These are phyloP conservation scores for Fagopyrum tataricum DNA, from an alignment of 148 eudicot species.

Conservation along the genomic window DNA sequence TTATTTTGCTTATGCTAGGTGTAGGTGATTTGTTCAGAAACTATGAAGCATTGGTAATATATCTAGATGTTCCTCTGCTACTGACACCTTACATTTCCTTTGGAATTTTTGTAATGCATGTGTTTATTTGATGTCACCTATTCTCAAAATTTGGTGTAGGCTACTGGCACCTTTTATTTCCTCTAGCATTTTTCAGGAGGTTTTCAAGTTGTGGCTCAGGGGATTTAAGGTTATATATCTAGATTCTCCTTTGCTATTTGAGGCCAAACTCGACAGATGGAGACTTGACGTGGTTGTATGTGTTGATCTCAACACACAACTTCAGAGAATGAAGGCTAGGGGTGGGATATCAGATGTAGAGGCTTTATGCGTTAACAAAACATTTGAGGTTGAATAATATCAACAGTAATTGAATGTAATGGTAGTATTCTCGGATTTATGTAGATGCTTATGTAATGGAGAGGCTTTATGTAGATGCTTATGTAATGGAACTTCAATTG, in stretches of 20 bases:
- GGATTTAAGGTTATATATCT: slow-evolving; percentile 66
- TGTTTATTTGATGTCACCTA: neutral
- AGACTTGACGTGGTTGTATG: slow-evolving; percentile 78
- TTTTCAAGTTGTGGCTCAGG: slow-evolving; percentile 77
- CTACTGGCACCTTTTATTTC: slow-evolving; percentile 78
- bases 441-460: too few relatives aligned
- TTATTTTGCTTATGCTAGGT: too few relatives aligned
- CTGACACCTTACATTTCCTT: too few relatives aligned
- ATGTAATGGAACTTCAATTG: too few relatives aligned
- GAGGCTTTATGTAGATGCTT: too few relatives aligned
- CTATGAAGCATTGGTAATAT: too few relatives aligned
- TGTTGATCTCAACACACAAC: slow-evolving; percentile 84
- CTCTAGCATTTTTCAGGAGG: slow-evolving; percentile 57
- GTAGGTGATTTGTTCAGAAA: too few relatives aligned
- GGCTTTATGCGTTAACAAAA: slow-evolving; percentile 64
- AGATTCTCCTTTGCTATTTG: slow-evolving; percentile 82
- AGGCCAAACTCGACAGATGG: slow-evolving; percentile 92
- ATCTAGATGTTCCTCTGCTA: too few relatives aligned
- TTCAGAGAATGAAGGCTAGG: slow-evolving; percentile 67
- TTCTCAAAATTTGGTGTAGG: slow-evolving; percentile 29
- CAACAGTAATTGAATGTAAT: too few relatives aligned
- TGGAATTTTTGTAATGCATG: neutral
- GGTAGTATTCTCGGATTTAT: too few relatives aligned
- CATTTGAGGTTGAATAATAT: too few relatives aligned
- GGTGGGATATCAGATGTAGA: slow-evolving; percentile 63